These are phyloP conservation scores for Setaria viridis DNA, from an alignment of 202 grass and related monocot genomes.

Conservation along the genomic window DNA sequence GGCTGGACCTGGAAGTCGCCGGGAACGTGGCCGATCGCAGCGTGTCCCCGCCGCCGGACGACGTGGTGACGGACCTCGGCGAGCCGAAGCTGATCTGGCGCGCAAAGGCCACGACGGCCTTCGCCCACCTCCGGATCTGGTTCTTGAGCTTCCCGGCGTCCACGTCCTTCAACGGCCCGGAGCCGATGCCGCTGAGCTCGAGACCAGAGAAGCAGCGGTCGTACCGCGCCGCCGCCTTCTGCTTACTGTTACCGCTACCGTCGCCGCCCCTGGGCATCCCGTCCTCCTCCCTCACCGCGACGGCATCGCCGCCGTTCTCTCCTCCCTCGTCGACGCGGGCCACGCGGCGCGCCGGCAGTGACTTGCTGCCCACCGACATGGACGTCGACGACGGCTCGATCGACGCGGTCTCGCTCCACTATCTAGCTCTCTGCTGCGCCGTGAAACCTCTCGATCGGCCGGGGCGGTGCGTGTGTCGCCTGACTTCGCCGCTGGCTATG, in stretches of 20 bases:
- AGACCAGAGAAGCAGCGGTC: slow-evolving; percentile 66
- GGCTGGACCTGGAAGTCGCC: slow-evolving; percentile 23
- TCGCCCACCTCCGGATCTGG: slow-evolving; percentile 80
- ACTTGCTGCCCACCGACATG: slow-evolving; percentile 57
- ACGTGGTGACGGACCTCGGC: slow-evolving; percentile 32
- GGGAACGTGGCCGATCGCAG: slow-evolving; percentile 19
- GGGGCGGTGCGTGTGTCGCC: too few relatives aligned
- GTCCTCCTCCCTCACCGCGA: background rate
- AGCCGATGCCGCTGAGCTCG: slow-evolving; percentile 60
- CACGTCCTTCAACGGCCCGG: slow-evolving; percentile 67
- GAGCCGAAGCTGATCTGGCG: slow-evolving; percentile 82
- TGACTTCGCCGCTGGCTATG: too few relatives aligned
- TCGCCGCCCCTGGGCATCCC: background rate
- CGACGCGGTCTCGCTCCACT: too few relatives aligned
- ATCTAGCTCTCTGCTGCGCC: too few relatives aligned
- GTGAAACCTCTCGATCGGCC: too few relatives aligned
- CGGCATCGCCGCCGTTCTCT: background rate
- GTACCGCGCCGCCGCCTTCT: slow-evolving; percentile 42
- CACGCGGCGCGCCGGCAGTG: slow-evolving; percentile 6
- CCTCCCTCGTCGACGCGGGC: background rate
- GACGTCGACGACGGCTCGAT: background rate
- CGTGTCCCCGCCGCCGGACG: background rate
- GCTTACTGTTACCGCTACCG: background rate
- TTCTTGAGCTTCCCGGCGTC: slow-evolving; percentile 73
- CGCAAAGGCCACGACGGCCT: slow-evolving; percentile 68